phyloP scores from a whole-genome alignment of 345 rosid species.

The Chamaenerion angustifolium region DNA sequence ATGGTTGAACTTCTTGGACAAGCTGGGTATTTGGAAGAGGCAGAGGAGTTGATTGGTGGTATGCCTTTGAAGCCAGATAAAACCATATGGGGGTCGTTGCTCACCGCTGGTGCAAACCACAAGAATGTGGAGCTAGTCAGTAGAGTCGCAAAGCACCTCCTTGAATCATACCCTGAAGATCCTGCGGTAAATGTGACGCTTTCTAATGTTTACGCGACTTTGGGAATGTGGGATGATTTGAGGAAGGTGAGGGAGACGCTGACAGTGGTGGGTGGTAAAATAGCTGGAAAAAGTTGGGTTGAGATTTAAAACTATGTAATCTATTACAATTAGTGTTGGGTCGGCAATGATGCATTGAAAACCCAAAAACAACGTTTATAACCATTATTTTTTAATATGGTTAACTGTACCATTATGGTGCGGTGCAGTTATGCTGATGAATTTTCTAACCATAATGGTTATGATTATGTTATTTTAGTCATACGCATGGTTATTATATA shows the following conservation, averaged over 20 bases:
- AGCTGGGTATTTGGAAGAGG: constrained; percentile 44
- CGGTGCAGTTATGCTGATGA: too few relatives aligned
- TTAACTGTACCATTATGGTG: too few relatives aligned
- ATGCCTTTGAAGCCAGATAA: constrained; percentile 57
- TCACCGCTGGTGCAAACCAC: constrained; percentile 49
- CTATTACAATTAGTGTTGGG: too few relatives aligned
- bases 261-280: constrained; percentile 34
- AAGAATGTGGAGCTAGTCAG: constrained; percentile 27
- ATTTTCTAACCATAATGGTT: too few relatives aligned
- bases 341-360: too few relatives aligned
- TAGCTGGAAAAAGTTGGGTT: constrained; percentile 56
- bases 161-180: constrained; percentile 27
- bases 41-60: constrained; percentile 24
- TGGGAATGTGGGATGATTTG: constrained; percentile 56
- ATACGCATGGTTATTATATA: too few relatives aligned
- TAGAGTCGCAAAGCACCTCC: constrained; percentile 28
- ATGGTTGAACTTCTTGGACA: constrained; percentile 62
- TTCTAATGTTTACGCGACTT: constrained; percentile 47
- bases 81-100: constrained; percentile 61
- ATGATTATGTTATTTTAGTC: too few relatives aligned
- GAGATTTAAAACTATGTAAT: constrained; percentile 18
- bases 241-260: constrained; percentile 41
- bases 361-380: too few relatives aligned
- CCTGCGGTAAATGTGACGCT: constrained; percentile 47
- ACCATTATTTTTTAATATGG: too few relatives aligned